Percentiles rank a stretch among this genome's conserved stretches.
These are phyloP conservation scores for Fistulinella prunicolor DNA, from an alignment of 768 basidiomycete species.

Conservation along the genomic window DNA sequence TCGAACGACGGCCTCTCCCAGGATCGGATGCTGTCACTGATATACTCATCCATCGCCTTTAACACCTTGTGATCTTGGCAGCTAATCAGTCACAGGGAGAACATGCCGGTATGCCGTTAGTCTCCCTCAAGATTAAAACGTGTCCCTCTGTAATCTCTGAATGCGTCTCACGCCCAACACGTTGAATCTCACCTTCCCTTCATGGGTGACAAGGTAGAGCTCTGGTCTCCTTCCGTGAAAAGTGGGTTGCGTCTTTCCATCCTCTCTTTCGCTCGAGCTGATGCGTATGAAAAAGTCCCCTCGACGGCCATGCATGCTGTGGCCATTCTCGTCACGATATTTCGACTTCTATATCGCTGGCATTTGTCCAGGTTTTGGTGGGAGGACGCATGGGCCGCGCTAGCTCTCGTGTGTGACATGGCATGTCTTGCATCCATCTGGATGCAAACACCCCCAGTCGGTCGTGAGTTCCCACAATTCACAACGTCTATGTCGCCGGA, in stretches of 20 bases:
- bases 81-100: not conserved
- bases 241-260: constrained; percentile 5
- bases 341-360: constrained; percentile 24
- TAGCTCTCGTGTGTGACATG: constrained; percentile 23
- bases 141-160: not conserved
- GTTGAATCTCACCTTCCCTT: not conserved
- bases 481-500: not conserved
- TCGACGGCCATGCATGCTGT: constrained; percentile 15
- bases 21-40: not conserved
- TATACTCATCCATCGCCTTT: not conserved
- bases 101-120: constrained; percentile 1
- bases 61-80: not conserved
- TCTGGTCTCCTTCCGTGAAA: constrained; percentile 12
- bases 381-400: constrained; percentile 27
- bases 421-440: constrained; percentile 21
- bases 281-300: constrained; percentile 8
- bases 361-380: constrained; percentile 20
- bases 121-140: not conserved
- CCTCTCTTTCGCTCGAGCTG: not conserved
- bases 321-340: constrained; percentile 18
- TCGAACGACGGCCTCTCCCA: not conserved
- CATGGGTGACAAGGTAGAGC: not conserved
- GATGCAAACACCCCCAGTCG: not conserved
- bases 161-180: not conserved
- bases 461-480: constrained; percentile 9